A percentile compares a stretch with the other conserved stretches of the same genome.
Evolutionary conservation across 2,329 filamentous ascomycete genomes (phyloP).

Genomic region (Penicillium sp.): DNA sequence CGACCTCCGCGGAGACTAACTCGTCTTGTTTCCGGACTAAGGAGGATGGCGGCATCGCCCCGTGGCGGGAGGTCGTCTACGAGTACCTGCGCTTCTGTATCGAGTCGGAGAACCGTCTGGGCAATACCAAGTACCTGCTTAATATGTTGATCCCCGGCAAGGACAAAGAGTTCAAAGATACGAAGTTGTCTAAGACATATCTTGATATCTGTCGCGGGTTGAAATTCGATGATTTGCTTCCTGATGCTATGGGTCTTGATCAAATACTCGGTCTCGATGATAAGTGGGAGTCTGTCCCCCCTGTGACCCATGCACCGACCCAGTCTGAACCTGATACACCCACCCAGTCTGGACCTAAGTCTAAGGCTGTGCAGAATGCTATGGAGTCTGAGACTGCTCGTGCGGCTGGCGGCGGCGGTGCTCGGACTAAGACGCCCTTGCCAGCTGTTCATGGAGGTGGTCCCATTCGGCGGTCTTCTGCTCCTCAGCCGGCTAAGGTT

Average conservation of each 20-base stretch:
- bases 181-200: slow-evolving; percentile 70
- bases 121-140: slow-evolving; percentile 91
- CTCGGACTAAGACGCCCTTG: slow-evolving; percentile 25
- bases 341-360: slow-evolving; percentile 1
- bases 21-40: slow-evolving; percentile 76
- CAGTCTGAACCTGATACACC: neutral
- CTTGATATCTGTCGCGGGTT: slow-evolving; percentile 64
- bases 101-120: slow-evolving; percentile 78
- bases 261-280: slow-evolving; percentile 46
- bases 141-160: slow-evolving; percentile 84
- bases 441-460: slow-evolving; percentile 26
- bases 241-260: slow-evolving; percentile 66
- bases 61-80: slow-evolving; percentile 74
- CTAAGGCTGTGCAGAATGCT: slow-evolving; percentile 34
- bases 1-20: slow-evolving; percentile 86
- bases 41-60: slow-evolving; percentile 65
- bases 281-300: slow-evolving; percentile 25
- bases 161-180: slow-evolving; percentile 57
- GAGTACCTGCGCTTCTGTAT: slow-evolving; percentile 72
- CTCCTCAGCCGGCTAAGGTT: slow-evolving; percentile 26
- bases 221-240: slow-evolving; percentile 61
- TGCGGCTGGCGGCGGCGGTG: slow-evolving; percentile 33
- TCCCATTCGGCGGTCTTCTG: slow-evolving; percentile 35
- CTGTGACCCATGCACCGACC: neutral
- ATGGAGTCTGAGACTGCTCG: slow-evolving; percentile 35